Conservation (phyloP, 352 stramenopile species). For the Pythium aquatile region DNA sequence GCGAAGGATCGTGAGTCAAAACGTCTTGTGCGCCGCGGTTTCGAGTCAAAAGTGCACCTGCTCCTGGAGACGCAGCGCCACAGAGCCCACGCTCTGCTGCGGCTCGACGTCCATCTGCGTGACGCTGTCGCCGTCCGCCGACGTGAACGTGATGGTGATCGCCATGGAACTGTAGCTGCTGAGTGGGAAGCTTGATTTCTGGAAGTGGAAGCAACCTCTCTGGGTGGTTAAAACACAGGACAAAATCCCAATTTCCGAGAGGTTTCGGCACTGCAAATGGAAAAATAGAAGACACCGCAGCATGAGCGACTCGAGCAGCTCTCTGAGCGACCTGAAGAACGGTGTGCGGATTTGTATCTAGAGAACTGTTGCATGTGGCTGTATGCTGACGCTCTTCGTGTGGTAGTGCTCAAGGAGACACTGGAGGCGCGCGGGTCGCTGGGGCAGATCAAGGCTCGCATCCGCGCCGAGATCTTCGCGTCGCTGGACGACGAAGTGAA, state of each 20-base stretch:
- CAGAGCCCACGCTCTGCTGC: constrained; percentile 42
- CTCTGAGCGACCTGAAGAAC: constrained; percentile 29
- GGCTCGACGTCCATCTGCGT: constrained; percentile 50
- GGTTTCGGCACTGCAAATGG: not conserved
- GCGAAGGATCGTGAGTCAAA: not conserved
- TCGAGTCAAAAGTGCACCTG: constrained; percentile 31
- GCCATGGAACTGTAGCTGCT: constrained; percentile 35
- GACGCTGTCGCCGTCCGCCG: constrained; percentile 55
- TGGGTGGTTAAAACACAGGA: constrained; percentile 16
- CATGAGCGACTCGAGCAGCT: constrained; percentile 18
- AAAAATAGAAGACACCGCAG: constrained; percentile 7
- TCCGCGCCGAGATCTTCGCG: constrained; percentile 84
- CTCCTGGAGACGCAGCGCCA: constrained; percentile 49
- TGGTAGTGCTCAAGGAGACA: constrained; percentile 78
- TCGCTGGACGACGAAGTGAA: constrained; percentile 74
- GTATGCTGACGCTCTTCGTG: not conserved
- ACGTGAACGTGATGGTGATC: constrained; percentile 60
- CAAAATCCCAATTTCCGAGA: not conserved
- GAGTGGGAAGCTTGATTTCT: constrained; percentile 5
- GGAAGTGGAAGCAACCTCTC: constrained; percentile 1
- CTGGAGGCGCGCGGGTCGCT: constrained; percentile 71
- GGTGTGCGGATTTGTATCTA: constrained; percentile 8
- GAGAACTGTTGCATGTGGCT: not conserved
- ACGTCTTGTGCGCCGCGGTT: not conserved
- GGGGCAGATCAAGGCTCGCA: constrained; percentile 81